phyloP scores from a whole-genome alignment of 768 basidiomycete genomes.

The Saitozyma podzolica region DNA sequence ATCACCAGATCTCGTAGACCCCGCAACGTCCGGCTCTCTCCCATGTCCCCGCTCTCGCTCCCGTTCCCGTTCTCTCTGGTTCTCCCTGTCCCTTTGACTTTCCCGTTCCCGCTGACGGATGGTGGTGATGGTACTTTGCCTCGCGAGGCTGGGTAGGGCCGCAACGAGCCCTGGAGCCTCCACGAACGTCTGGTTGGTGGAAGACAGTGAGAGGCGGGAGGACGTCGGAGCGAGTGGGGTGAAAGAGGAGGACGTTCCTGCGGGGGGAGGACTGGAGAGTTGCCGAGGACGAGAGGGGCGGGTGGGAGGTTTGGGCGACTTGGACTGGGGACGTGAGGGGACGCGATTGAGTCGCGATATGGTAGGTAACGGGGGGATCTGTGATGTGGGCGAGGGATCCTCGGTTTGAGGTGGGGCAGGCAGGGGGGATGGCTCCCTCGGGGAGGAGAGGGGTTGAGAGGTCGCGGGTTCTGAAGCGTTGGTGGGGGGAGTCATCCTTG shows the following conservation, averaged over 20 bases:
- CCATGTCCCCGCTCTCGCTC: slow-evolving; percentile 5
- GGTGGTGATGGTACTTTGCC: slow-evolving; percentile 6
- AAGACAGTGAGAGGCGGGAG: slow-evolving; percentile 8
- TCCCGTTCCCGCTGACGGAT: not conserved
- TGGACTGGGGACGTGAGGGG: too few species aligned
- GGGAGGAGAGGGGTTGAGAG: too few species aligned
- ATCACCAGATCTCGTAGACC: too few species aligned
- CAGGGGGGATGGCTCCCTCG: too few species aligned
- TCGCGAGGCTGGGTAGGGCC: slow-evolving; percentile 13
- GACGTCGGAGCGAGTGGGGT: slow-evolving; percentile 13
- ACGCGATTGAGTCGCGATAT: not conserved
- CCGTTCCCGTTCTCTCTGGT: slow-evolving; percentile 1
- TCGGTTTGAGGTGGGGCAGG: too few species aligned
- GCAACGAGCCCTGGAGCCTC: slow-evolving; percentile 15
- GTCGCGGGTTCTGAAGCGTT: too few species aligned
- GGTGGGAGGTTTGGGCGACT: too few species aligned
- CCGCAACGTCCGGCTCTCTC: not conserved
- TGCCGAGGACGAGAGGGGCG: not conserved
- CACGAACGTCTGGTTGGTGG: slow-evolving; percentile 16
- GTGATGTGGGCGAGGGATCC: not conserved
- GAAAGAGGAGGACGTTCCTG: slow-evolving; percentile 1
- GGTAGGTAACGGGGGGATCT: slow-evolving; percentile 7
- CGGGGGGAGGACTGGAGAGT: not conserved
- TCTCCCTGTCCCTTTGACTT: not conserved
- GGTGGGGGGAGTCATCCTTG: too few species aligned